These are phyloP conservation scores for Aspergillus bridgeri DNA, from an alignment of 495 filamentous ascomycete genomes.

Conservation along the genomic window DNA sequence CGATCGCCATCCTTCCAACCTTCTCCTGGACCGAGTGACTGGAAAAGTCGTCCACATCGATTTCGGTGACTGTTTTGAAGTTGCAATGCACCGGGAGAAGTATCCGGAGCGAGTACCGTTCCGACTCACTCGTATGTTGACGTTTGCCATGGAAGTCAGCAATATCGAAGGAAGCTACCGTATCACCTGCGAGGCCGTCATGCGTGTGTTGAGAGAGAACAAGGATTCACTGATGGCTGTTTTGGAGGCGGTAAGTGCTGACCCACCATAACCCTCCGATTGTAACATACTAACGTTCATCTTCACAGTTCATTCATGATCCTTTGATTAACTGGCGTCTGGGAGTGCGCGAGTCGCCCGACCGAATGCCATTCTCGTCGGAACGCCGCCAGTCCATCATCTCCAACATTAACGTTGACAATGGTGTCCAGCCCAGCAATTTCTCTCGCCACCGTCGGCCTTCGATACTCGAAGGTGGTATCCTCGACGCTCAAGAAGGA, in stretches of 20 bases:
- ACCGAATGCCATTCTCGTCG: constrained; percentile 73
- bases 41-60: constrained; percentile 98
- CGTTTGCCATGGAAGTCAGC: constrained; percentile 98
- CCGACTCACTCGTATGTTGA: constrained; percentile 96
- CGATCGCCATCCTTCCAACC: constrained; percentile 93
- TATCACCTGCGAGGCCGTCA: constrained; percentile 95
- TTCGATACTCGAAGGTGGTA: constrained; percentile 50
- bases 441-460: constrained; percentile 45
- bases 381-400: constrained; percentile 77
- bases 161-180: constrained; percentile 98
- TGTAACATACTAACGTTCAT: constrained; percentile 22
- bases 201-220: constrained; percentile 93
- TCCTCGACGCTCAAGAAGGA: constrained; percentile 47
- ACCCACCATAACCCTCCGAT: no score
- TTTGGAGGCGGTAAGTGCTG: constrained; percentile 80
- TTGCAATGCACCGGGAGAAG: constrained; percentile 99
- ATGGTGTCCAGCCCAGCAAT: constrained; percentile 45
- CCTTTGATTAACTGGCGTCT: constrained; percentile 96
- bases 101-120: constrained; percentile 97
- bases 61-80: constrained; percentile 99
- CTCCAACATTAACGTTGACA: constrained; percentile 54
- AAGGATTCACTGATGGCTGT: constrained; percentile 99
- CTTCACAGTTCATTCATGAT: constrained; percentile 86
- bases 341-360: constrained; percentile 77
- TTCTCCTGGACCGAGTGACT: constrained; percentile 93